Percentiles rank a stretch among this genome's conserved stretches.
phyloP scores from a whole-genome alignment of 1,284 basidiomycete genomes.

The Pulchroboletus neoregius region DNA sequence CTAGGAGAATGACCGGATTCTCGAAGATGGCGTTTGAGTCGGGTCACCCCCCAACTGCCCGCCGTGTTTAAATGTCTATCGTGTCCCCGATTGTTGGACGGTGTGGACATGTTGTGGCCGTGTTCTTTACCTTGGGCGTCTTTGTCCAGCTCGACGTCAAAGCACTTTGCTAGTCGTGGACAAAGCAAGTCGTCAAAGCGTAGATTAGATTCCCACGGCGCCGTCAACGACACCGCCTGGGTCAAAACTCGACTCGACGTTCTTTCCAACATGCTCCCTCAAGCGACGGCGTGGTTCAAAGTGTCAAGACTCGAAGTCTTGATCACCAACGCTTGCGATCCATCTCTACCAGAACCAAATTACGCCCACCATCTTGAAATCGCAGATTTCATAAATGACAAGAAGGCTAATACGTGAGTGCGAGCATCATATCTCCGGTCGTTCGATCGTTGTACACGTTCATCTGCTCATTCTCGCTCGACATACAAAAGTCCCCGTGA shows the following conservation, averaged over 20 bases:
- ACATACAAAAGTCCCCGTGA: slow-evolving; percentile 69
- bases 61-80: not conserved
- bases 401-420: slow-evolving; percentile 93
- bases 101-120: not conserved
- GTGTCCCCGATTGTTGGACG: not conserved
- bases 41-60: not conserved
- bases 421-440: slow-evolving; percentile 14
- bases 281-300: slow-evolving; percentile 38
- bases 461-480: not conserved
- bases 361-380: slow-evolving; percentile 92
- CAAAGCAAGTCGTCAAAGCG: not conserved
- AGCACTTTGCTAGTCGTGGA: not conserved
- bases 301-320: slow-evolving; percentile 64
- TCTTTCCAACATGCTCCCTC: slow-evolving; percentile 22
- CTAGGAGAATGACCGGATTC: slow-evolving; percentile 25
- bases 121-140: too few species aligned
- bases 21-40: not conserved
- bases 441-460: not conserved
- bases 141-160: not conserved
- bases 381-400: slow-evolving; percentile 88
- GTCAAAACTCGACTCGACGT: not conserved
- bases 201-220: slow-evolving; percentile 12
- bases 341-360: slow-evolving; percentile 84
- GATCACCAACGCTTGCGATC: slow-evolving; percentile 84
- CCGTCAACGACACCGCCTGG: too few species aligned